A percentile compares a stretch with the other conserved stretches of the same genome.
These are phyloP conservation scores for Suaeda aralocaspica DNA, from an alignment of 148 eudicot species.

Conservation along the genomic window DNA sequence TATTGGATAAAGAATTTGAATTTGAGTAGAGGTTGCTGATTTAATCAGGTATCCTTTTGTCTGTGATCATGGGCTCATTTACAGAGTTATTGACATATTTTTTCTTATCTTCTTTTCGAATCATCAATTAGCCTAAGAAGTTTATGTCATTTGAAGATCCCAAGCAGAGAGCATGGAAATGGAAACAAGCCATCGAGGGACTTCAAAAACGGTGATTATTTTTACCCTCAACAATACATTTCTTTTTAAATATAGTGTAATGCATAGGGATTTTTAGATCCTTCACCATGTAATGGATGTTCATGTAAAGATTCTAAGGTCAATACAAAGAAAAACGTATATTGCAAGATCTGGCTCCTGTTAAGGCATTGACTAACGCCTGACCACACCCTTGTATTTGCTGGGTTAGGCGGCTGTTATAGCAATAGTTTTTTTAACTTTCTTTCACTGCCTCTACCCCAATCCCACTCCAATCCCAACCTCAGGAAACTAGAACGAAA, in stretches of 20 bases:
- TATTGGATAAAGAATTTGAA: too few species aligned
- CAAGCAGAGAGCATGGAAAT: slow-evolving; percentile 85
- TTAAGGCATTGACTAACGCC: neutral
- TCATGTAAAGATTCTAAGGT: slow-evolving; percentile 15
- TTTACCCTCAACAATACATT: neutral
- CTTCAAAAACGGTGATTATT: slow-evolving; percentile 68
- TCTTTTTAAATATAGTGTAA: slow-evolving; percentile 9
- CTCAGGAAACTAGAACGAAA: too few species aligned
- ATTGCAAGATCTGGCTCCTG: slow-evolving; percentile 15
- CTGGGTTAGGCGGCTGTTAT: too few species aligned
- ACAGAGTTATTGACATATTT: neutral
- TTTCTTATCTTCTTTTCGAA: slow-evolving; percentile 2
- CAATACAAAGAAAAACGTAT: slow-evolving; percentile 7
- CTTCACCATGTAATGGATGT: slow-evolving; percentile 11
- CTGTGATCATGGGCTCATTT: neutral
- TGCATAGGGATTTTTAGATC: slow-evolving; percentile 16
- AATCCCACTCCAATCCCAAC: too few species aligned
- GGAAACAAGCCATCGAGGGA: slow-evolving; percentile 92
- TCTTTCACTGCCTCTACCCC: too few species aligned
- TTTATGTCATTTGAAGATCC: slow-evolving; percentile 86
- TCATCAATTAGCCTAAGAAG: slow-evolving; percentile 64
- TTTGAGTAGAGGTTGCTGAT: neutral
- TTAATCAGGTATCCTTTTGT: neutral
- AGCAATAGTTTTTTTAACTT: too few species aligned
- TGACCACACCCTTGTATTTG: too few species aligned